phyloP scores from a whole-genome alignment of 441 rosid genomes.

The Dalechampia spathulata region DNA sequence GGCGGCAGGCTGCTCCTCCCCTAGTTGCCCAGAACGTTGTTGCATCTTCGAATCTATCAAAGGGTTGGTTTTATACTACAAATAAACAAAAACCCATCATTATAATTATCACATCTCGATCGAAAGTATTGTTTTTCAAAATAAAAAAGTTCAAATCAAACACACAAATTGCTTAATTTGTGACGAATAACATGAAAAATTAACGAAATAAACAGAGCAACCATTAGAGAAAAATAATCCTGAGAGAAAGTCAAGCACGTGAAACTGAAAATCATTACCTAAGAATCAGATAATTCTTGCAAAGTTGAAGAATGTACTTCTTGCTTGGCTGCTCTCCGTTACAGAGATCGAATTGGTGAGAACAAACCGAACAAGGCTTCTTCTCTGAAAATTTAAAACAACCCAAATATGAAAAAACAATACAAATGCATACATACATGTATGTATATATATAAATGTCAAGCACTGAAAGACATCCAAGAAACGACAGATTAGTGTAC shows the following conservation, averaged over 20 bases:
- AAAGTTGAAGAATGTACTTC: too few relatives aligned
- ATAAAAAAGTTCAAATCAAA: not conserved
- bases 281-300: too few relatives aligned
- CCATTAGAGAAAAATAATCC: too few relatives aligned
- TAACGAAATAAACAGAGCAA: too few relatives aligned
- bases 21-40: slow-evolving; percentile 19
- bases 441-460: not conserved
- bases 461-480: not conserved
- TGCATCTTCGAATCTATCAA: slow-evolving; percentile 25
- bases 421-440: not conserved
- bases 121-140: too few relatives aligned
- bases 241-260: too few relatives aligned
- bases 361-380: not conserved
- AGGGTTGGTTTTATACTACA: not conserved
- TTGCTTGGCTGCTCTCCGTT: too few relatives aligned
- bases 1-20: slow-evolving; percentile 19
- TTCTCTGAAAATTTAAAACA: not conserved
- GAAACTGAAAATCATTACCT: too few relatives aligned
- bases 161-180: too few relatives aligned
- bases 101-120: too few relatives aligned
- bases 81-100: slow-evolving; percentile 1
- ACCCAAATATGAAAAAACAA: not conserved
- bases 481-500: not conserved
- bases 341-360: too few relatives aligned
- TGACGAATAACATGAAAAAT: not conserved